phyloP scores from a whole-genome alignment of 2,329 filamentous ascomycete species.

The Dothistroma septosporum region DNA sequence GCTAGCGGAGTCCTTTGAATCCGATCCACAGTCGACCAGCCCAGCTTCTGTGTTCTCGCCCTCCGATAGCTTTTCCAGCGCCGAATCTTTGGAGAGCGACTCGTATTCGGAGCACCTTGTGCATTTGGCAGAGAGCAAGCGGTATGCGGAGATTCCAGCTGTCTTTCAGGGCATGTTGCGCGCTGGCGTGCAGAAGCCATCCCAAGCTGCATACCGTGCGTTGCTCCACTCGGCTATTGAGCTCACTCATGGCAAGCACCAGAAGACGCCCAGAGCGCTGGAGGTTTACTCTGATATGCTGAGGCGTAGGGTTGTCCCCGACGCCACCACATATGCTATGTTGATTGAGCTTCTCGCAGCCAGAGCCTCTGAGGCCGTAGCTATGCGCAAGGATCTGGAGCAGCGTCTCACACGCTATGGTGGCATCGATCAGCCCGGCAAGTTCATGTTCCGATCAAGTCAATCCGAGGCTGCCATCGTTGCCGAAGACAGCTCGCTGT shows the following conservation, averaged over 20 bases:
- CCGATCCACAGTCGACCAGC: constrained; percentile 21
- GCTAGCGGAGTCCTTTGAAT: constrained; percentile 14
- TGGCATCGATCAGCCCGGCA: constrained; percentile 75
- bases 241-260: constrained; percentile 71
- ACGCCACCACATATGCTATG: constrained; percentile 82
- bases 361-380: constrained; percentile 72
- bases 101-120: constrained; percentile 74
- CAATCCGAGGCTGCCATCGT: constrained; percentile 84
- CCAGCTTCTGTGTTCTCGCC: constrained; percentile 29
- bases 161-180: constrained; percentile 88
- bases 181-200: constrained; percentile 73
- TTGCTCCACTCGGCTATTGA: constrained; percentile 80
- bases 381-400: constrained; percentile 69
- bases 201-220: constrained; percentile 84
- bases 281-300: constrained; percentile 98
- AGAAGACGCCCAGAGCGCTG: constrained; percentile 83
- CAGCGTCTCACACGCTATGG: constrained; percentile 80
- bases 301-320: constrained; percentile 72
- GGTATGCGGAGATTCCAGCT: constrained; percentile 82
- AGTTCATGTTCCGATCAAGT: constrained; percentile 83
- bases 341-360: constrained; percentile 77
- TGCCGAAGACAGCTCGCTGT: constrained; percentile 79
- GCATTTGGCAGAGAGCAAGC: constrained; percentile 64
- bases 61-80: constrained; percentile 40
- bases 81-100: constrained; percentile 59